Conservation (phyloP, 225 moss, liverwort and hornwort genomes). For the Physcomitrium patens region DNA sequence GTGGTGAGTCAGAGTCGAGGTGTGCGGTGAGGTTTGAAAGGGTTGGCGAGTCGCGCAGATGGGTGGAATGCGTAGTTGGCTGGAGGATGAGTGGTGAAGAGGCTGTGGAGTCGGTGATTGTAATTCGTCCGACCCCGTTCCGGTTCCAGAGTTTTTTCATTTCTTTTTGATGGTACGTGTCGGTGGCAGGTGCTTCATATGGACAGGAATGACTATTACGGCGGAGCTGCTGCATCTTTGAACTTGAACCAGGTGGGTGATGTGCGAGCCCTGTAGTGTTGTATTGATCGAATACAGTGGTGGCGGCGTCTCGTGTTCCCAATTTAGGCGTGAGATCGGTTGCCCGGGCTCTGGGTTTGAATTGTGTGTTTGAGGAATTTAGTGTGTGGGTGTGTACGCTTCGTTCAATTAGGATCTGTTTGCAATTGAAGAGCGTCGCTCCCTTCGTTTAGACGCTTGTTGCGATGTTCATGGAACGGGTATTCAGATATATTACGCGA, state of each 20-base stretch:
- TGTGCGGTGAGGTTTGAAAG: not conserved
- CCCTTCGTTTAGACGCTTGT: not conserved
- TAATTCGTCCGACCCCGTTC: not conserved
- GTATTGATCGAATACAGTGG: not conserved
- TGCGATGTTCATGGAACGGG: not conserved
- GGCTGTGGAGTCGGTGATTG: not conserved
- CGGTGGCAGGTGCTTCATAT: conserved; percentile 97
- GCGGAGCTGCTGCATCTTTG: conserved; percentile 92
- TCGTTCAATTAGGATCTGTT: too few relatives aligned
- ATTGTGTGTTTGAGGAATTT: too few relatives aligned
- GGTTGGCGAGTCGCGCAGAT: not conserved
- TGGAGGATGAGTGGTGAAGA: not conserved
- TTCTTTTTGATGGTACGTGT: not conserved
- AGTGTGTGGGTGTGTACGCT: too few relatives aligned
- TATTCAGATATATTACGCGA: not conserved
- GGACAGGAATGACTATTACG: conserved; percentile 99
- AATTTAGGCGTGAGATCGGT: too few relatives aligned
- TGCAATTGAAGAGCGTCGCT: not conserved
- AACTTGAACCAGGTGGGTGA: conserved; percentile 79
- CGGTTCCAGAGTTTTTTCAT: not conserved
- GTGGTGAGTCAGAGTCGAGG: not conserved
- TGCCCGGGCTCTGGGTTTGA: too few relatives aligned
- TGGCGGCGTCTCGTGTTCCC: not conserved
- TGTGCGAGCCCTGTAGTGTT: not conserved
- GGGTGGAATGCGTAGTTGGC: not conserved